Conservation (phyloP, 2,329 filamentous ascomycete species). For the Colletotrichum truncatum region DNA sequence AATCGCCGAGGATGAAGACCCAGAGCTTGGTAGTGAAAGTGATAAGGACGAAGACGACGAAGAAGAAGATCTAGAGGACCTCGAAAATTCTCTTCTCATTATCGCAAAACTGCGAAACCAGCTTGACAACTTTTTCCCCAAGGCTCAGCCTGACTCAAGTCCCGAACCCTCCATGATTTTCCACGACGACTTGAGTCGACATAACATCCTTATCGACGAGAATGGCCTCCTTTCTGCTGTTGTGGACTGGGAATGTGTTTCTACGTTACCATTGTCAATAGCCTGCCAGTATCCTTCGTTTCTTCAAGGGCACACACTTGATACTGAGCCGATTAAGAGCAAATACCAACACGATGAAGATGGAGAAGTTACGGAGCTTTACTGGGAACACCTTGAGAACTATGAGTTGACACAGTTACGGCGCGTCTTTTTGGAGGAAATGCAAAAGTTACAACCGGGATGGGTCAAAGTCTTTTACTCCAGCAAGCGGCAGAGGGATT, state of each 20-base stretch:
- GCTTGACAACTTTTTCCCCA: constrained; percentile 43
- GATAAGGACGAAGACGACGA: background rate
- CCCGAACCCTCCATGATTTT: constrained; percentile 43
- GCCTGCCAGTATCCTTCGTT: background rate
- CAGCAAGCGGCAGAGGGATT: background rate
- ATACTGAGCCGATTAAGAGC: background rate
- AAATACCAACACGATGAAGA: background rate
- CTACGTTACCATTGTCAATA: constrained; percentile 44
- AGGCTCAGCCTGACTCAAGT: constrained; percentile 15
- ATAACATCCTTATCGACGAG: constrained; percentile 51
- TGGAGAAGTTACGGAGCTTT: background rate
- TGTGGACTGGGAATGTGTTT: constrained; percentile 54
- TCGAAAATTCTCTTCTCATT: constrained; percentile 36
- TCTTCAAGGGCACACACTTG: background rate
- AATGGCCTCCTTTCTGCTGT: constrained; percentile 45
- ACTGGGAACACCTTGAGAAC: background rate
- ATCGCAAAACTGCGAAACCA: constrained; percentile 38
- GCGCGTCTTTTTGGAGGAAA: background rate
- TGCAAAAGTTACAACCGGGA: background rate
- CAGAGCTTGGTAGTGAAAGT: too few species aligned
- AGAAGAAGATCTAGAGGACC: constrained; percentile 41
- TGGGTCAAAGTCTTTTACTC: background rate
- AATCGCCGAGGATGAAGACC: too few species aligned
- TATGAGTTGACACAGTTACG: background rate
- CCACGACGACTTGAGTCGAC: constrained; percentile 46